Conservation (phyloP, 2,329 filamentous ascomycete genomes). For the Xylaria sp. region DNA sequence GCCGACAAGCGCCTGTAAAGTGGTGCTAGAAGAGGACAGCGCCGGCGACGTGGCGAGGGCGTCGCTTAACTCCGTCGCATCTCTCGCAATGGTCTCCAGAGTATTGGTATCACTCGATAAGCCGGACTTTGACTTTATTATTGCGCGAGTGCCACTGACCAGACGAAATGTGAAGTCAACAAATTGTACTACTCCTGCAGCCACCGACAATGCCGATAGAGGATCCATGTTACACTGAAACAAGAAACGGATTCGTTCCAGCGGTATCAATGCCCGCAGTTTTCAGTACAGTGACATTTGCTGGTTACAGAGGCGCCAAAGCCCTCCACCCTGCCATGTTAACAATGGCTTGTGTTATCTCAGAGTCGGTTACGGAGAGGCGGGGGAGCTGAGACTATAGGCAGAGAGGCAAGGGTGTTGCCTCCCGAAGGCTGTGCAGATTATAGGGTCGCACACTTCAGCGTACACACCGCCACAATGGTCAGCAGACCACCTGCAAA, state of each 20-base stretch:
- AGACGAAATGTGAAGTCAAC: conserved; percentile 21
- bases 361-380: neutral
- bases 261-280: neutral
- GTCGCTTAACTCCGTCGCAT: conserved; percentile 14
- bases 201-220: conserved; percentile 19
- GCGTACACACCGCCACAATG: neutral
- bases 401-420: neutral
- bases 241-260: neutral
- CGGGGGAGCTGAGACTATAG: neutral
- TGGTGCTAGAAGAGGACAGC: conserved; percentile 12
- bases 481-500: neutral
- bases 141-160: conserved; percentile 11
- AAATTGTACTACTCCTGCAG: conserved; percentile 14
- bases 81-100: conserved; percentile 17
- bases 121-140: conserved; percentile 17
- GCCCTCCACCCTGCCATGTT: neutral
- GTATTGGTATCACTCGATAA: conserved; percentile 10
- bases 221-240: conserved; percentile 15
- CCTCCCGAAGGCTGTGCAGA: conserved; percentile 1
- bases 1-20: conserved; percentile 12
- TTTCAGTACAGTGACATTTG: neutral
- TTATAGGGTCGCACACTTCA: neutral
- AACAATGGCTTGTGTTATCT: neutral
- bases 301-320: neutral
- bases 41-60: conserved; percentile 10